Conservation (phyloP, 805 yeast species). For the Candida maesae region DNA sequence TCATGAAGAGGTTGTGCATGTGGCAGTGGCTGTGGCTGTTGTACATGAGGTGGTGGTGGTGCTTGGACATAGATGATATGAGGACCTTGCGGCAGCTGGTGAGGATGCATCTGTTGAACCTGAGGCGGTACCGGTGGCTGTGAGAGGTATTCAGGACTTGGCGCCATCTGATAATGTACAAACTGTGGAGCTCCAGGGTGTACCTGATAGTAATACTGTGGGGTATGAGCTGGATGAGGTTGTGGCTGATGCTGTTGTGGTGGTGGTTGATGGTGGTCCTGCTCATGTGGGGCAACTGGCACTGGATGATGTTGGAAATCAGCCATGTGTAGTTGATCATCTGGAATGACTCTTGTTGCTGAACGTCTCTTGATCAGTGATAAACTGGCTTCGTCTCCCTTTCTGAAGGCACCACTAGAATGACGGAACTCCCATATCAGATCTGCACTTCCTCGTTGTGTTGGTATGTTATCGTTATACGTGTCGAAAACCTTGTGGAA, state of each 20-base stretch:
- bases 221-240: too few species aligned
- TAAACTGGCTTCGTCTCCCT: conserved; percentile 66
- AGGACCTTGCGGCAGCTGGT: conserved; percentile 1
- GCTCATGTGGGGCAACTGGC: not conserved
- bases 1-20: conserved; percentile 4
- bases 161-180: conserved; percentile 2
- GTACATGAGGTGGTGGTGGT: not conserved
- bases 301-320: conserved; percentile 3
- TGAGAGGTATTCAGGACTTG: not conserved
- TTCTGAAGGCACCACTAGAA: conserved; percentile 62
- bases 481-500: conserved; percentile 66
- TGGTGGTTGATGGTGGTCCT: too few species aligned
- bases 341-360: conserved; percentile 19
- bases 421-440: conserved; percentile 78
- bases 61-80: conserved; percentile 4
- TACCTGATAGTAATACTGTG: conserved; percentile 8
- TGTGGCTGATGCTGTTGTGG: not conserved
- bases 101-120: conserved; percentile 9
- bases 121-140: not conserved
- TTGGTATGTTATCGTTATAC: conserved; percentile 12
- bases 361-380: conserved; percentile 63
- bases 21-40: conserved; percentile 2
- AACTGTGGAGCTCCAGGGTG: not conserved
- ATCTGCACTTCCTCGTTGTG: conserved; percentile 19
- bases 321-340: conserved; percentile 17